phyloP scores from a whole-genome alignment of 192 early-diverging fungal genomes.

The Coemansia sp. region DNA sequence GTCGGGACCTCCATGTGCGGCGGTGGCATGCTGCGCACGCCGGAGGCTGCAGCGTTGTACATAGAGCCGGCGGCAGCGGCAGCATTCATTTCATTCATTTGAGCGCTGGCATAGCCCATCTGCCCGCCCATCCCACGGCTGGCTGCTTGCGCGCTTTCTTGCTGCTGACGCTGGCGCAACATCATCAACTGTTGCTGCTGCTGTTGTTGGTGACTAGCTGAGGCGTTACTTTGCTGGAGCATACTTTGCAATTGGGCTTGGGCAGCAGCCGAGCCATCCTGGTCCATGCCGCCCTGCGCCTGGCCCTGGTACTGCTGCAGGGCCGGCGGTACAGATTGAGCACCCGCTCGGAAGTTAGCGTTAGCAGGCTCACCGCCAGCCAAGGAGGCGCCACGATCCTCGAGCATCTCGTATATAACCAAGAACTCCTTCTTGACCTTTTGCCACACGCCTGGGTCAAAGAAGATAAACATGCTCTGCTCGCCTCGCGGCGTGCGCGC shows the following conservation, averaged over 20 bases:
- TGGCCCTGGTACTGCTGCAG: conserved; percentile 21
- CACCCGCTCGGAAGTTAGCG: conserved; percentile 19
- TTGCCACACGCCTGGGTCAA: conserved; percentile 90
- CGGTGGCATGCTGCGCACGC: conserved; percentile 12
- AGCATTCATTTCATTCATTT: conserved; percentile 12
- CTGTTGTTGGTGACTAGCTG: conserved; percentile 21
- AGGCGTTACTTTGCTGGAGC: conserved; percentile 19
- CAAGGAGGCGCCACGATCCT: conserved; percentile 62
- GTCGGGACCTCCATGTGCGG: conserved; percentile 28
- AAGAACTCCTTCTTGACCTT: conserved; percentile 89
- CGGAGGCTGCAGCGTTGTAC: conserved; percentile 16
- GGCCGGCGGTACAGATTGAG: conserved; percentile 38
- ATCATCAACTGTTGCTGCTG: conserved; percentile 35
- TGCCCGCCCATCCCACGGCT: conserved; percentile 20
- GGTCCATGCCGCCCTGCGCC: conserved; percentile 16
- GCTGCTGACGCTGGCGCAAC: conserved; percentile 37
- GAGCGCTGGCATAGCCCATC: conserved; percentile 16
- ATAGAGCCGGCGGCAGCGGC: conserved; percentile 8
- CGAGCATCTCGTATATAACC: conserved; percentile 85
- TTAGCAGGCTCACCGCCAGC: conserved; percentile 14
- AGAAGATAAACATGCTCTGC: conserved; percentile 87
- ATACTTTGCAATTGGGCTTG: conserved; percentile 35
- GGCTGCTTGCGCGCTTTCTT: conserved; percentile 27
- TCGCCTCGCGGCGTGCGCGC: conserved; percentile 71
- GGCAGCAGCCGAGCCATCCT: conserved; percentile 19